Evolutionary conservation across 2,329 filamentous ascomycete species (phyloP), one percentile per base, ranked within the genome.

Genomic region (Fusarium metavorans): DNA sequence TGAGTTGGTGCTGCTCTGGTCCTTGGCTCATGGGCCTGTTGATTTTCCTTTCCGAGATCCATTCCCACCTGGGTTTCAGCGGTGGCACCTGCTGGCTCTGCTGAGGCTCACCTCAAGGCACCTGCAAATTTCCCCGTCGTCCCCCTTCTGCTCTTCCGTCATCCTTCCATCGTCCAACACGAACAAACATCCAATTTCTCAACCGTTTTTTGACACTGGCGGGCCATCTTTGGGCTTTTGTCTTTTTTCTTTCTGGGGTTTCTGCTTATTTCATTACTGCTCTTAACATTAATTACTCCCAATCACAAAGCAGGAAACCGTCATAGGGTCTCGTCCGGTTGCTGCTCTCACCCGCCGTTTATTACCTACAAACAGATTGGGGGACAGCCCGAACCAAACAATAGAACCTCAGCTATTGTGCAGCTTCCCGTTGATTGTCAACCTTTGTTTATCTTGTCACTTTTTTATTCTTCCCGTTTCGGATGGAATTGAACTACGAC

Each of bases 381-480:
- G 43, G 59, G 34, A 54, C 14, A 37, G 35, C 30, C 30, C 30
- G 30, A 32, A 37, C 35, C 43, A 58, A 57, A 59, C 58, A 70
- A 73, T 59, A 68, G 50, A 70, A 61, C 60, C 66, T 73, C 72
- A 50, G 67, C 64, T 64, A 66, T 66, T 39, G 69, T 71, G 59
- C 48, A 54, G 27, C 41, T 68, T 61, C 25, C 30, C 27, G 32
- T 48, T 58, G 56, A 60, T 60, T 41, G 57, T 41, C 67, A 68
- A 61, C 67, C 64, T 45, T 48, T 48, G 35, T 59, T 64, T 59
- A 60, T 39, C 43, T 43, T 32, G n/a, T 41, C 45, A 4, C 5
- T 30, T 52, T 61, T 64, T 56, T 37, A 52, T 39, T 52, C 64
- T 54, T 39, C 48, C 48, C 18, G 48, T 54, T 54, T 54, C 18